A percentile compares a stretch with the other conserved stretches of the same genome.
phyloP scores from a whole-genome alignment of 2,329 filamentous ascomycete genomes.

The Xylaria sp. region DNA sequence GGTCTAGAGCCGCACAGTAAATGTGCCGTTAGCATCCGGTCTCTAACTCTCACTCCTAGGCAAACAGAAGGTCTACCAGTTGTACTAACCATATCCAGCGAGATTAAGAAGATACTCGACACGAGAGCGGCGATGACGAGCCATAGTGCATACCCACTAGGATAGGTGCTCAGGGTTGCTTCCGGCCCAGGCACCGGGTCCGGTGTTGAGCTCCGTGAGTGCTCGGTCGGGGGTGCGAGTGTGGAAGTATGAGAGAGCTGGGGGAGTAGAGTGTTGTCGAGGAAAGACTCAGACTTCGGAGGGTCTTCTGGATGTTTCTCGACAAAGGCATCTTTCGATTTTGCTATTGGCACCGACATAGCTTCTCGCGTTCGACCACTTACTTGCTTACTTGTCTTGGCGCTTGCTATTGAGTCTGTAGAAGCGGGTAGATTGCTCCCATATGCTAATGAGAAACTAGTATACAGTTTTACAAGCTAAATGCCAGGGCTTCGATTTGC shows the following conservation, averaged over 20 bases:
- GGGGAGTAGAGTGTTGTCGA: not conserved
- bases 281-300: not conserved
- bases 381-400: not conserved
- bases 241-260: not conserved
- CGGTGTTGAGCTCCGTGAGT: not conserved
- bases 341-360: not conserved
- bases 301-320: not conserved
- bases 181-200: not conserved
- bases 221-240: not conserved
- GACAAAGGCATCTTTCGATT: not conserved
- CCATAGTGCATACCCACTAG: constrained; percentile 53
- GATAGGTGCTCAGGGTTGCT: constrained; percentile 49
- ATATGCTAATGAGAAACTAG: not conserved
- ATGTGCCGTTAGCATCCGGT: not conserved
- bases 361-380: not conserved
- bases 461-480: not conserved
- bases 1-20: constrained; percentile 51
- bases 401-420: not conserved
- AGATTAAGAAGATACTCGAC: constrained; percentile 61
- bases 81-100: constrained; percentile 58
- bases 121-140: constrained; percentile 61
- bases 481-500: not conserved
- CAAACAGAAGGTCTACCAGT: not conserved
- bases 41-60: not conserved
- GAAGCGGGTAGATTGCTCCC: not conserved